Percentiles rank a stretch among this genome's conserved stretches.
Conservation (phyloP, 176 grass and related monocot genomes). For the Tuctoria greenei region DNA sequence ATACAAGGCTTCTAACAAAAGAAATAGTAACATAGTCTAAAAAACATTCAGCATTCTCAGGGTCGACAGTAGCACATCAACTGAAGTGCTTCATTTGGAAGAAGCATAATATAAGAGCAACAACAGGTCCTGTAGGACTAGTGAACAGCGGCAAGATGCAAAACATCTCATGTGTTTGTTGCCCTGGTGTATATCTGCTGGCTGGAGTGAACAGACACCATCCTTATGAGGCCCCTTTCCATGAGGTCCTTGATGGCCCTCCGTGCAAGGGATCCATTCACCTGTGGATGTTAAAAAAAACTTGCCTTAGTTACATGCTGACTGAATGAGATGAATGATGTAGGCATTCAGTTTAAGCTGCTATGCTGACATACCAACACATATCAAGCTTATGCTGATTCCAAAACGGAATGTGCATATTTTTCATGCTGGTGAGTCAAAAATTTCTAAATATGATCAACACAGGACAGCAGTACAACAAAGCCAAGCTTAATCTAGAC, state of each 20-base stretch:
- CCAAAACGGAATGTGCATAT: neutral
- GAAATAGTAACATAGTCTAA: constrained; percentile 1
- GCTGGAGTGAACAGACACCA: constrained; percentile 50
- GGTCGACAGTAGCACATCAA: neutral
- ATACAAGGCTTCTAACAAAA: neutral
- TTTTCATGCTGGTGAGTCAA: neutral
- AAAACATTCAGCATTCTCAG: constrained; percentile 25
- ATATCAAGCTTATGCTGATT: neutral
- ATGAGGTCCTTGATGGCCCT: constrained; percentile 56
- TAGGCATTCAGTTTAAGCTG: neutral
- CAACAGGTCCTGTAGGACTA: constrained; percentile 10
- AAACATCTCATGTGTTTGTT: constrained; percentile 43
- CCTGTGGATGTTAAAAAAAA: constrained; percentile 12
- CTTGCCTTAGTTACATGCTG: neutral
- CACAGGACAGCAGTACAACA: neutral
- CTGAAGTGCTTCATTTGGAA: neutral
- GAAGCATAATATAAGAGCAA: constrained; percentile 7
- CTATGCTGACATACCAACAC: neutral
- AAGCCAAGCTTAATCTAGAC: neutral
- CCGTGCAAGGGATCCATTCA: constrained; percentile 53
- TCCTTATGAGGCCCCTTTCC: constrained; percentile 47
- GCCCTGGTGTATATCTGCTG: constrained; percentile 66
- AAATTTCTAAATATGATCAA: neutral
- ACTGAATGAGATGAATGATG: neutral
- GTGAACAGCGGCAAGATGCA: neutral